Evolutionary conservation across 2,329 filamentous ascomycete species (phyloP).

Genomic region (Colletotrichum godetiae): DNA sequence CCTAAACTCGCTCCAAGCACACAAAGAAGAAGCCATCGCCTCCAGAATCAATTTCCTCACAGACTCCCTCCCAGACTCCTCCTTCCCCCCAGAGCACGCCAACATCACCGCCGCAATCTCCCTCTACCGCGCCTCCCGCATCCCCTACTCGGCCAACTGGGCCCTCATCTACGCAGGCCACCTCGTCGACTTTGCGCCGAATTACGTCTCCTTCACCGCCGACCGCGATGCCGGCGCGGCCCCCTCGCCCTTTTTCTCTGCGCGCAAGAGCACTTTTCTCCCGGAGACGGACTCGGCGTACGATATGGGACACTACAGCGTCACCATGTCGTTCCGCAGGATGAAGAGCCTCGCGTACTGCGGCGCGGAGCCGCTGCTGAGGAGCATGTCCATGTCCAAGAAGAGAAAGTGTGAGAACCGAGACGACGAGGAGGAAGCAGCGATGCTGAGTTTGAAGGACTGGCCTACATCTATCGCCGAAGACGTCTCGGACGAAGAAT

Average conservation of each 20-base stretch:
- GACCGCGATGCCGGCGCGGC: slow-evolving; percentile 45
- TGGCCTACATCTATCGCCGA: background rate
- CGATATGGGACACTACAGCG: slow-evolving; percentile 44
- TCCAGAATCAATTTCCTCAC: slow-evolving; percentile 47
- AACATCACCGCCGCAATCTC: slow-evolving; percentile 56
- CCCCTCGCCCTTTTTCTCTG: slow-evolving; percentile 35
- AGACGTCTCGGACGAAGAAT: background rate
- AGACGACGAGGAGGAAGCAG: background rate
- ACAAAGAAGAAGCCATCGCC: slow-evolving; percentile 40
- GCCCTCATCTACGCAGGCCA: slow-evolving; percentile 56
- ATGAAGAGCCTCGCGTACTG: background rate
- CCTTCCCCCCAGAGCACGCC: slow-evolving; percentile 48
- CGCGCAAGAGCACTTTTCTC: slow-evolving; percentile 45
- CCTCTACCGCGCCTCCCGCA: slow-evolving; percentile 53
- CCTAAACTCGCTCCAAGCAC: slow-evolving; percentile 19
- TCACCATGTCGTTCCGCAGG: slow-evolving; percentile 44
- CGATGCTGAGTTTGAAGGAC: background rate
- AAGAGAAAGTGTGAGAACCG: slow-evolving; percentile 1
- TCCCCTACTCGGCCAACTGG: slow-evolving; percentile 51
- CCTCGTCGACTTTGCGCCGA: slow-evolving; percentile 53
- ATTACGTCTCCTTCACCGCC: slow-evolving; percentile 50
- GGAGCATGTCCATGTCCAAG: background rate
- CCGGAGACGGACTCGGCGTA: slow-evolving; percentile 41
- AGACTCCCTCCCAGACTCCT: slow-evolving; percentile 44
- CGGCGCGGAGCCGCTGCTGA: background rate